Evolutionary conservation across 345 rosid genomes (phyloP), one percentile per base, ranked within the genome.

Genomic region (Camelina hispida): DNA sequence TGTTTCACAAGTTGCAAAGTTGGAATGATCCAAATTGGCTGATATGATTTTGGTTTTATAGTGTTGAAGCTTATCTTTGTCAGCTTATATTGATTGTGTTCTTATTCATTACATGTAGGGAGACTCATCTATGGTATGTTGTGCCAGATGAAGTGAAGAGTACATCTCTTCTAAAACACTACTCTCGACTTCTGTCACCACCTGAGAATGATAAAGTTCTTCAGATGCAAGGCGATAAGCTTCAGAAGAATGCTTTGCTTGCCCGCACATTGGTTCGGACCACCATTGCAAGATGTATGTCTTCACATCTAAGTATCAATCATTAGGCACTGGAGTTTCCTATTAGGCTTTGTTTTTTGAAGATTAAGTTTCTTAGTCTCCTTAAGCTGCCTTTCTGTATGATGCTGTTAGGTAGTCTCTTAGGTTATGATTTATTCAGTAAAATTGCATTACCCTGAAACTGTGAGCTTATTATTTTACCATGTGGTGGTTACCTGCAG

Each of bases 261-360:
- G 90, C 97, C 22, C 96, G 96, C 42, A 80, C 87, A 38, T 77
- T 95, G 83, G 93, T 92, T 81, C 93, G 97, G 35, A 90, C 97
- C 54, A 90, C 93, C 64, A 82, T 95, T 69, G 87, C 99, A 1
- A 88, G 98, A 89, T 95, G 99, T 95, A 84, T 34, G 93, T 32
- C 17, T 57, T 40, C 14, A 6, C 22, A 51, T 25, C 61, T 52
- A 13, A 13, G 17, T 25, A 12, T n/a, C 55, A 17, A 40, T 40
- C 70, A 18, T 18, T 30, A 35, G 30, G 38, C 53, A 44, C n/a
- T 70, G 47, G 64, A 69, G 3, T 43, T 42, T 17, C 23, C 25
- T 43, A 22, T 52, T 47, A 66, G 44, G 50, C 14, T 67, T 40
- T 23, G 48, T 43, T 15, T 43, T 7, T 42, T 14, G 48, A 43